A percentile compares a stretch with the other conserved stretches of the same genome.
Evolutionary conservation across 352 stramenopile genomes (phyloP).

Genomic region (Phytophthora kernoviae): DNA sequence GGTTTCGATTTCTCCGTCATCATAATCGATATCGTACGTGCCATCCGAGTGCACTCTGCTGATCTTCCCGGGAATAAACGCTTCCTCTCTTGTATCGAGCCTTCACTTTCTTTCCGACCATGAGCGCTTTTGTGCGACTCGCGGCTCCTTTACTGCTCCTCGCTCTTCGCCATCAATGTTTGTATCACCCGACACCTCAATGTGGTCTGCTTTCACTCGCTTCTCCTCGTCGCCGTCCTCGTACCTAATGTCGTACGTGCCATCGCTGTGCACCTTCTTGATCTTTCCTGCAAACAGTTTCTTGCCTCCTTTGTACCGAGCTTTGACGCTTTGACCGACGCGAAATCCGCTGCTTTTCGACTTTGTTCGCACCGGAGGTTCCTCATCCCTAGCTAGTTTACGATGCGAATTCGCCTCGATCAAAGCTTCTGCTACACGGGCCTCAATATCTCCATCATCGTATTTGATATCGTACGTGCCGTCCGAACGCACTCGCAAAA

Average conservation of each 20-base stretch:
- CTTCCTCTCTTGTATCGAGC: slow-evolving; percentile 51
- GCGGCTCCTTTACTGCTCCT: slow-evolving; percentile 5
- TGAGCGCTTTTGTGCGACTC: slow-evolving; percentile 18
- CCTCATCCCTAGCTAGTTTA: slow-evolving; percentile 13
- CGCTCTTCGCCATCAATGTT: slow-evolving; percentile 17
- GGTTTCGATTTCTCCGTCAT: slow-evolving; percentile 69
- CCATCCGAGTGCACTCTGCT: slow-evolving; percentile 48
- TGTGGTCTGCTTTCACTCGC: slow-evolving; percentile 35
- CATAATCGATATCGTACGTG: slow-evolving; percentile 69
- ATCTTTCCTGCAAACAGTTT: slow-evolving; percentile 62
- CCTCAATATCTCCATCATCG: slow-evolving; percentile 62
- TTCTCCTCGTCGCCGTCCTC: slow-evolving; percentile 66
- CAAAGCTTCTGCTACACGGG: slow-evolving; percentile 21
- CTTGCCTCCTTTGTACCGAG: slow-evolving; percentile 50
- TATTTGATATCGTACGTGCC: slow-evolving; percentile 75
- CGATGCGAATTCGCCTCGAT: slow-evolving; percentile 18
- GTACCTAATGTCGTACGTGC: slow-evolving; percentile 70
- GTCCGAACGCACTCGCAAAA: slow-evolving; percentile 45
- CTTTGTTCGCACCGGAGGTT: background rate
- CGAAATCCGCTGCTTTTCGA: slow-evolving; percentile 27
- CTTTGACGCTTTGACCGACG: slow-evolving; percentile 42
- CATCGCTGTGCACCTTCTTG: slow-evolving; percentile 47
- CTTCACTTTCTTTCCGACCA: slow-evolving; percentile 39
- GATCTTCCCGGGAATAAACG: slow-evolving; percentile 55
- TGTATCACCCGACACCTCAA: slow-evolving; percentile 22